Percentiles rank a stretch among this genome's conserved stretches.
Evolutionary conservation across 116 monocot species (phyloP).

Genomic region (Papilionanthe hybrid): DNA sequence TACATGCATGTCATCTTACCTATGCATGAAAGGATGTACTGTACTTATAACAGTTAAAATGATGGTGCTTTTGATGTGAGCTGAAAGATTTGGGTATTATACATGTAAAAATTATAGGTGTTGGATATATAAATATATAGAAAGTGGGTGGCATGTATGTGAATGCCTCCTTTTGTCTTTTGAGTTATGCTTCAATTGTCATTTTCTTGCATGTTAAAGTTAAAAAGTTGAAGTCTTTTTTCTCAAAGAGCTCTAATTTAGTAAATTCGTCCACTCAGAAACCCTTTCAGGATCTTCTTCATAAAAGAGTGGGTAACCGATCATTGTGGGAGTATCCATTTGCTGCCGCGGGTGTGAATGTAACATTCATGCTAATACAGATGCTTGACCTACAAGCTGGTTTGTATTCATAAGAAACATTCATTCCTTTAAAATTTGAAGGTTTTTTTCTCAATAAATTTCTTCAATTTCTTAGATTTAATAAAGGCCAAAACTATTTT

Average conservation of each 20-base stretch:
- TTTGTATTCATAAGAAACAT: constrained; percentile 17
- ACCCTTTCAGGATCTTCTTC: constrained; percentile 83
- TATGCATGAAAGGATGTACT: too few species aligned
- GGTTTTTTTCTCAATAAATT: neutral
- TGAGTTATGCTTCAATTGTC: too few species aligned
- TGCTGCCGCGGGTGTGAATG: constrained; percentile 94
- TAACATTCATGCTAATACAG: constrained; percentile 96
- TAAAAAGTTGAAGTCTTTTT: neutral
- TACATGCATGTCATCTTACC: too few species aligned
- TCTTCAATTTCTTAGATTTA: too few species aligned
- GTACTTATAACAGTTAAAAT: too few species aligned
- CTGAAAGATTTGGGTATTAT: too few species aligned
- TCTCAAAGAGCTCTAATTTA: neutral
- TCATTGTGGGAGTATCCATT: constrained; percentile 95
- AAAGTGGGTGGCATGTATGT: too few species aligned
- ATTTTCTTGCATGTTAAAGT: too few species aligned
- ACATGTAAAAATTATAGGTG: too few species aligned
- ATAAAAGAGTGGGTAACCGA: constrained; percentile 74
- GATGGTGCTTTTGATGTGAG: too few species aligned
- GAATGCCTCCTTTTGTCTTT: too few species aligned
- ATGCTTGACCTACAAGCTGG: constrained; percentile 93
- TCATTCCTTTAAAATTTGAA: neutral
- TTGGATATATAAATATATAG: too few species aligned
- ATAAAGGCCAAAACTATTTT: neutral
- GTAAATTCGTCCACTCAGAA: constrained; percentile 41